A percentile compares a stretch with the other conserved stretches of the same genome.
Evolutionary conservation across 148 eudicot species (phyloP).

Genomic region (Arbutus unedo): DNA sequence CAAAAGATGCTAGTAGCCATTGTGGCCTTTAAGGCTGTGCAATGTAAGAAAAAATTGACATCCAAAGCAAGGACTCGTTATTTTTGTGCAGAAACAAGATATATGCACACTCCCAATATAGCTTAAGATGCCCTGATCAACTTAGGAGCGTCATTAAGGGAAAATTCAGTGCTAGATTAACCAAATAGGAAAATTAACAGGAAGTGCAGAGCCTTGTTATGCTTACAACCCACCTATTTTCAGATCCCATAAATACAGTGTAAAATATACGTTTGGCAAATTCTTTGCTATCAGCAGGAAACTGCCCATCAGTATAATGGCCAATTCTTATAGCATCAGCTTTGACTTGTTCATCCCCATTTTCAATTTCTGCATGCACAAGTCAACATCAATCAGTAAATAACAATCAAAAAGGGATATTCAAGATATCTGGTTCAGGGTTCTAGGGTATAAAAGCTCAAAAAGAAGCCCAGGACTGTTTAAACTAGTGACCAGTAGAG

Average conservation of each 20-base stretch:
- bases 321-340: conserved; percentile 92
- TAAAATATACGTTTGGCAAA: conserved; percentile 91
- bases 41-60: neutral
- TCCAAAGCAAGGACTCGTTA: neutral
- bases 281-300: conserved; percentile 83
- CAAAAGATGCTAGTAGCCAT: neutral
- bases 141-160: neutral
- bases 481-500: neutral
- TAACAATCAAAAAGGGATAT: neutral
- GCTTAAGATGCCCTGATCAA: neutral
- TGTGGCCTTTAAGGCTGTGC: neutral
- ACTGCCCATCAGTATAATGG: conserved; percentile 76
- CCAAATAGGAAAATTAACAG: neutral
- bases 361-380: conserved; percentile 55
- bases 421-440: neutral
- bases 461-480: neutral
- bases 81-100: neutral
- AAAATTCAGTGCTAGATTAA: neutral
- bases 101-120: neutral
- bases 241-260: conserved; percentile 93
- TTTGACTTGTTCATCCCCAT: conserved; percentile 86
- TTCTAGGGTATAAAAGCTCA: neutral
- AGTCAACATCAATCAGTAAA: neutral
- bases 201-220: conserved; percentile 7
- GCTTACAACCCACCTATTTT: conserved; percentile 65